Base-by-base conservation (phyloP, 331 rosid genomes). In the Rosa hybrid region DNA sequence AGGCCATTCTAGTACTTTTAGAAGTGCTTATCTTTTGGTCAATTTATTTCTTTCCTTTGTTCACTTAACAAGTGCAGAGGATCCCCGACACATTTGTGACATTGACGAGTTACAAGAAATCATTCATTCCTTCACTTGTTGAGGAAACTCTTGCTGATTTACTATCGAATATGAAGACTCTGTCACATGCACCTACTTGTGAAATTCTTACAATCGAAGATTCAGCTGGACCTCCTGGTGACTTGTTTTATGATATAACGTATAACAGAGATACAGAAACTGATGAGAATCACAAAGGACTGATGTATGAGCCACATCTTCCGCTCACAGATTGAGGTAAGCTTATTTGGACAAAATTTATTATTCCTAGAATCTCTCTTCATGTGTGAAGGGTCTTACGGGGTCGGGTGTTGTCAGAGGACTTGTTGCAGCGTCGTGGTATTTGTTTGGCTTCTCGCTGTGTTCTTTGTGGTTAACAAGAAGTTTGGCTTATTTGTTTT, bases 61-160 rank as follows among this genome's bases (percentile, higher is more conserved):
- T 39, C 18, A 3, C 30, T 53, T 17, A 14, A 53, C 82, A 91
- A 92, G 88, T 88, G 16, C 72, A 18, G 4, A 71, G 53, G 59
- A 89, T 89, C n/a, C 93, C 91, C 7, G n/a, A 3, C 7, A 79
- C 79, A 62, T 89, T 91, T 71, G 41, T 18, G 10, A 84, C 90
- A 7, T 16, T 23, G 23, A 6, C 62, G 3, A 45, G 81, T 4
- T 87, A 86, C 84, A 8, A 72, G 86, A 74, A 73, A 9, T 81
- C 93, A 8, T 89, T 91, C 76, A 49, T 83, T 48, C 83, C 79
- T 71, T 59, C 87, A 74, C 77, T 88, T 60, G 60, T 86, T 34
- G 93, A 89, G 75, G 97, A 91, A 83, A 86, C 92, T 9, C 96
- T 75, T 16, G 67, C 83, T 62, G 91, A 91, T 20, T 62, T 91